phyloP scores from a whole-genome alignment of 768 basidiomycete genomes.

The Trametes elegans region DNA sequence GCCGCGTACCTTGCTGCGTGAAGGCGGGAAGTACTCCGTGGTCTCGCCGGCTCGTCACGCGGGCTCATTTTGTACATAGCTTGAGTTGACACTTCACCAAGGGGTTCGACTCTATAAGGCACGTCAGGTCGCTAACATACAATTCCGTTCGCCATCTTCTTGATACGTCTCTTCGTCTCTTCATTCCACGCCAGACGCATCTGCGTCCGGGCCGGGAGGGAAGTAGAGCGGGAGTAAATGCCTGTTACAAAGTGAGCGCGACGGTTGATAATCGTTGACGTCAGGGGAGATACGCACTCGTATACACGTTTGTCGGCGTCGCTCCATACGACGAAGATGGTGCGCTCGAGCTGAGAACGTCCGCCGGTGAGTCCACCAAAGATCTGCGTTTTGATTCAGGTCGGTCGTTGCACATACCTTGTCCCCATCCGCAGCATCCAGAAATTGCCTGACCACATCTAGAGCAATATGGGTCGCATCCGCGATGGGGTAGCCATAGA shows the following conservation, averaged over 20 bases:
- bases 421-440: slow-evolving; percentile 50
- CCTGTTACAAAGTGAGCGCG: slow-evolving; percentile 32
- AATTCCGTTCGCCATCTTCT: too few species aligned
- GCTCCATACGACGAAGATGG: slow-evolving; percentile 75
- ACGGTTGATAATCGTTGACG: background rate
- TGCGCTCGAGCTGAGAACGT: slow-evolving; percentile 66
- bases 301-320: slow-evolving; percentile 63
- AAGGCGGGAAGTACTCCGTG: too few species aligned
- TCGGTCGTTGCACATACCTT: slow-evolving; percentile 26
- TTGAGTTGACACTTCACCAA: too few species aligned
- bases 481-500: slow-evolving; percentile 75
- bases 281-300: slow-evolving; percentile 44
- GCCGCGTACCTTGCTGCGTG: too few species aligned
- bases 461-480: slow-evolving; percentile 74
- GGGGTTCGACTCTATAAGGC: too few species aligned
- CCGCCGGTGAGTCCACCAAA: too few species aligned
- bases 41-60: too few species aligned
- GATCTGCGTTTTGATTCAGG: too few species aligned
- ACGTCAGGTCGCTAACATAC: too few species aligned
- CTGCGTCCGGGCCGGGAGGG: slow-evolving; percentile 33
- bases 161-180: background rate
- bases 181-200: background rate
- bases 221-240: slow-evolving; percentile 64
- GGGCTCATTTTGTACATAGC: too few species aligned
- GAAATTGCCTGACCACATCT: slow-evolving; percentile 50